Percentiles rank a stretch among this genome's conserved stretches.
phyloP scores from a whole-genome alignment of 2,329 filamentous ascomycete genomes.

The Gaeumannomyces sp. region DNA sequence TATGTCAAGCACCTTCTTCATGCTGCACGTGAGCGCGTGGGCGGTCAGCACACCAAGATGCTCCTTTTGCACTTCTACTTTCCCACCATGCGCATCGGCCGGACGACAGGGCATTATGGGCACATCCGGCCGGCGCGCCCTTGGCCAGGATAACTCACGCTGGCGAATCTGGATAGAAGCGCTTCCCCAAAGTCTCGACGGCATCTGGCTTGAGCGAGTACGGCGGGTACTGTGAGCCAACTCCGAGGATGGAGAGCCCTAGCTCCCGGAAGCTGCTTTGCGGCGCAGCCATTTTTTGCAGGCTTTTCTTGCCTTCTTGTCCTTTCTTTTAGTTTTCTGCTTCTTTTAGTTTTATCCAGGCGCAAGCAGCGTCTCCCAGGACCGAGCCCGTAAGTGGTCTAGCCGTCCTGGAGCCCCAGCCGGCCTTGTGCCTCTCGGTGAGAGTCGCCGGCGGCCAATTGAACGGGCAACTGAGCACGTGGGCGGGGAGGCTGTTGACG shows the following conservation, averaged over 20 bases:
- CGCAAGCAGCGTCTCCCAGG: background rate
- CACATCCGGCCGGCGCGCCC: background rate
- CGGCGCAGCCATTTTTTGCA: slow-evolving; percentile 21
- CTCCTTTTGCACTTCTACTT: background rate
- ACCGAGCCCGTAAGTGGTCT: background rate
- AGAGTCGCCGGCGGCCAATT: background rate
- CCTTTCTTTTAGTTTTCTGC: background rate
- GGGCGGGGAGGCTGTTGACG: background rate
- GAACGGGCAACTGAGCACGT: background rate
- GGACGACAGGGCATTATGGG: background rate
- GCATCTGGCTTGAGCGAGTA: slow-evolving; percentile 43
- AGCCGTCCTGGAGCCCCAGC: no score
- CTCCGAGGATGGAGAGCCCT: slow-evolving; percentile 53
- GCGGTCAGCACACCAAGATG: background rate
- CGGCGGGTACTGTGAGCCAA: slow-evolving; percentile 56
- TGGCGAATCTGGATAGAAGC: slow-evolving; percentile 53
- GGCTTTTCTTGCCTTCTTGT: background rate
- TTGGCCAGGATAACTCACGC: slow-evolving; percentile 39
- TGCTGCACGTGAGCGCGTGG: slow-evolving; percentile 32
- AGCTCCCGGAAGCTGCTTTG: slow-evolving; percentile 40
- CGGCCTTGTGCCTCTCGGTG: background rate
- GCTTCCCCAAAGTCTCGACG: slow-evolving; percentile 45
- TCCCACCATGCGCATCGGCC: no score
- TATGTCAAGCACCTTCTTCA: slow-evolving; percentile 57
- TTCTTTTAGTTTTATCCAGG: background rate